phyloP scores from a whole-genome alignment of 2,329 filamentous ascomycete species.

The Polychaeton citri region DNA sequence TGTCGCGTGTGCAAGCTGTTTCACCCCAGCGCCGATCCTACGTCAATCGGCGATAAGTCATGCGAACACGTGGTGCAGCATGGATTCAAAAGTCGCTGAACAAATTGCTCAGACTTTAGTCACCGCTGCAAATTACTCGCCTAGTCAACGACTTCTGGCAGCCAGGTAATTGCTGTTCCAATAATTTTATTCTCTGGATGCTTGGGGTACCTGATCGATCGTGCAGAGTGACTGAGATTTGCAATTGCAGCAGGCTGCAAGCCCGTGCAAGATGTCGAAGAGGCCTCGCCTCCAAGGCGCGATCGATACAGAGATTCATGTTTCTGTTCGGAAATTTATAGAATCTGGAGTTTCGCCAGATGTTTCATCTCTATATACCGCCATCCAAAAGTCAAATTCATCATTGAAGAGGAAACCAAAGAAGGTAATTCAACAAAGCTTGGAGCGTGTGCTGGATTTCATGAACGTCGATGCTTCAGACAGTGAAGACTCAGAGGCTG shows the following conservation, averaged over 20 bases:
- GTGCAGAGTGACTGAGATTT: too few species aligned
- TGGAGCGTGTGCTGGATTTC: slow-evolving; percentile 67
- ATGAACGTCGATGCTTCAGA: slow-evolving; percentile 44
- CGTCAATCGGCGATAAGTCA: too few species aligned
- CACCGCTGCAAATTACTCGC: too few species aligned
- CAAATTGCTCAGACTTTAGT: too few species aligned
- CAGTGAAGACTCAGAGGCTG: slow-evolving; percentile 37
- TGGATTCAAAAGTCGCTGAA: neutral
- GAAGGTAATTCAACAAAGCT: slow-evolving; percentile 66
- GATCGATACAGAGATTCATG: slow-evolving; percentile 44
- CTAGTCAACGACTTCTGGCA: too few species aligned
- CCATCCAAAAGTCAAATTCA: slow-evolving; percentile 75
- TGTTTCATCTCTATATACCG: slow-evolving; percentile 49
- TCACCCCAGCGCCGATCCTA: neutral
- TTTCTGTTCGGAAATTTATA: slow-evolving; percentile 16
- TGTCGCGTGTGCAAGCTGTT: neutral
- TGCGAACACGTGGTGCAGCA: neutral
- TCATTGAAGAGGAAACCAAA: slow-evolving; percentile 73
- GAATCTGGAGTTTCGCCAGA: slow-evolving; percentile 12
- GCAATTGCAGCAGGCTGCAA: too few species aligned
- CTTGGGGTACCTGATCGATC: too few species aligned
- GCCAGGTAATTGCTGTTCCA: too few species aligned
- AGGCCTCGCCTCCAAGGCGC: neutral
- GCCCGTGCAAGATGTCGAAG: neutral
- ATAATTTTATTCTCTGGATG: too few species aligned